These are phyloP conservation scores for Serpula lacrymans DNA, from an alignment of 768 basidiomycete genomes.

Conservation along the genomic window DNA sequence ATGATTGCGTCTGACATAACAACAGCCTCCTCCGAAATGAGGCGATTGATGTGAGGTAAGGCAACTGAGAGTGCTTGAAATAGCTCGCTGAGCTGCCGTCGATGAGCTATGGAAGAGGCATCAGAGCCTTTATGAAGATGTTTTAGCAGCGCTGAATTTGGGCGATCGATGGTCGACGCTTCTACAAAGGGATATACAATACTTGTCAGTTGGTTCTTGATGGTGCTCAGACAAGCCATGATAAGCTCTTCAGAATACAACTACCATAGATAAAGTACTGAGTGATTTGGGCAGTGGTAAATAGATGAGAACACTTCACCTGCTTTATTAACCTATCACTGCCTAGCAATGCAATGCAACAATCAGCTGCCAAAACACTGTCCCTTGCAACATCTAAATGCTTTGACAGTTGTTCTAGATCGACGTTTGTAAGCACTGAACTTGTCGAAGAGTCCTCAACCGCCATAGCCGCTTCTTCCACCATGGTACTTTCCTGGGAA, in stretches of 20 bases:
- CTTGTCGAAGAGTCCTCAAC: slow-evolving; percentile 8
- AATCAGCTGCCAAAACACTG: slow-evolving; percentile 80
- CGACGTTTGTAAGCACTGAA: slow-evolving; percentile 38
- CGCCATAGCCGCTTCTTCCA: slow-evolving; percentile 2
- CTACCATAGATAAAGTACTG: slow-evolving; percentile 33
- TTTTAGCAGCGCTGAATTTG: slow-evolving; percentile 47
- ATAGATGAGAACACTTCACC: slow-evolving; percentile 39
- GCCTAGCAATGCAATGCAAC: slow-evolving; percentile 71
- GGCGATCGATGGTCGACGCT: slow-evolving; percentile 43
- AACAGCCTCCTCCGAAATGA: slow-evolving; percentile 69
- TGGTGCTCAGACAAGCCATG: slow-evolving; percentile 64
- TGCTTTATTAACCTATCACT: slow-evolving; percentile 84
- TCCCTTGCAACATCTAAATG: slow-evolving; percentile 63
- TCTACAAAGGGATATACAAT: slow-evolving; percentile 88
- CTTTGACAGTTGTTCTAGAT: slow-evolving; percentile 49
- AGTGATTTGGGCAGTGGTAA: neutral
- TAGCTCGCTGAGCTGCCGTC: slow-evolving; percentile 58
- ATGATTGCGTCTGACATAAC: slow-evolving; percentile 85
- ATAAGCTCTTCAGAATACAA: slow-evolving; percentile 95
- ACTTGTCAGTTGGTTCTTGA: slow-evolving; percentile 78
- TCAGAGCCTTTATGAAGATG: slow-evolving; percentile 46
- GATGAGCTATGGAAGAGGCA: slow-evolving; percentile 29
- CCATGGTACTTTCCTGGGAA: too few relatives aligned
- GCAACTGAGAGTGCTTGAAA: slow-evolving; percentile 71
- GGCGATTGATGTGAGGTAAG: slow-evolving; percentile 68